phyloP scores from a whole-genome alignment of 2,329 filamentous ascomycete species.

The Diaporthe citrichinensis region DNA sequence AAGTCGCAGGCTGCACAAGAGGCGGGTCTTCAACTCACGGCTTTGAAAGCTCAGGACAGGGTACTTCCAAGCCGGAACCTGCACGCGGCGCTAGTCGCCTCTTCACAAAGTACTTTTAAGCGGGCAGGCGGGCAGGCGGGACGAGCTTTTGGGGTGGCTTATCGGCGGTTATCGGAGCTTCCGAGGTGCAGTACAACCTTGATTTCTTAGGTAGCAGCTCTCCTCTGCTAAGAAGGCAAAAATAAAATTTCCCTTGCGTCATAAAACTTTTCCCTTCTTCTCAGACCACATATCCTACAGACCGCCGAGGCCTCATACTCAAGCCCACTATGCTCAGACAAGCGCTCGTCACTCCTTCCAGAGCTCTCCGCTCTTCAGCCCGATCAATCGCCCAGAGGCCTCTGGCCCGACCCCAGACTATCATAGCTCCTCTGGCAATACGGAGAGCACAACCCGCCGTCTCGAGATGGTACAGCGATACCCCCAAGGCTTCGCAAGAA shows the following conservation, averaged over 20 bases:
- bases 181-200: constrained; percentile 27
- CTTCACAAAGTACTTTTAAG: not conserved
- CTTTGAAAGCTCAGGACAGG: constrained; percentile 19
- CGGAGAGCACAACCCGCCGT: constrained; percentile 53
- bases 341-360: constrained; percentile 58
- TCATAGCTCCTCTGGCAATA: constrained; percentile 51
- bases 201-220: constrained; percentile 18
- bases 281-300: constrained; percentile 33
- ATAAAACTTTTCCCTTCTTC: constrained; percentile 40
- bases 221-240: not conserved
- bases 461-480: constrained; percentile 63
- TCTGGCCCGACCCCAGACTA: constrained; percentile 55
- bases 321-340: constrained; percentile 60
- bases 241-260: constrained; percentile 41
- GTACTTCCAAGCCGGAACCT: not conserved
- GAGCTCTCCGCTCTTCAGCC: constrained; percentile 59
- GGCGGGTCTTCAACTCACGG: not conserved
- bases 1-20: constrained; percentile 7
- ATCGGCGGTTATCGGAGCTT: constrained; percentile 38
- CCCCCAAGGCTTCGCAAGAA: constrained; percentile 48
- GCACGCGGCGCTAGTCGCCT: constrained; percentile 5
- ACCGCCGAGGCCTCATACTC: constrained; percentile 1
- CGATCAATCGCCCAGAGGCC: constrained; percentile 54
- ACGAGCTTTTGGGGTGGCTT: constrained; percentile 25
- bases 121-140: not conserved